Conservation (phyloP, 495 filamentous ascomycete species). For the Polyplosphaeria fusca region DNA sequence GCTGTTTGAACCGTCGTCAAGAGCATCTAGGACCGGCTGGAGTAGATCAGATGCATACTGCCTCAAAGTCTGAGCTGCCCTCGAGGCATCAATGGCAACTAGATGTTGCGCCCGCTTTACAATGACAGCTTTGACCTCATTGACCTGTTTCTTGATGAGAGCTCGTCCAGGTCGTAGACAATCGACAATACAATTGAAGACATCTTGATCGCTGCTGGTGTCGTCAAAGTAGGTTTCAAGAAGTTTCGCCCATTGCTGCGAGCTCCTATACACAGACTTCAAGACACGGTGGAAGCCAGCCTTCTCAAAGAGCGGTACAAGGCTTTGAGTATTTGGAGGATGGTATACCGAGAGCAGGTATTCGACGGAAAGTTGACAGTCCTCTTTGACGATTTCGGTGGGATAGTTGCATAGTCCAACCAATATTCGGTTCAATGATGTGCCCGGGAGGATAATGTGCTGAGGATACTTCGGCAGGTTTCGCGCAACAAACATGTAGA, state of each 20-base stretch:
- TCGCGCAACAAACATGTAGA: slow-evolving; percentile 96
- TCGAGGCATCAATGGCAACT: slow-evolving; percentile 63
- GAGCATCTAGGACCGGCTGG: slow-evolving; percentile 59
- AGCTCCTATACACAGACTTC: slow-evolving; percentile 78
- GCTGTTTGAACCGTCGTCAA: slow-evolving; percentile 58
- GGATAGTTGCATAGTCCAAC: slow-evolving; percentile 81
- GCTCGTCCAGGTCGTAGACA: slow-evolving; percentile 71
- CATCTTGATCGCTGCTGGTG: slow-evolving; percentile 61
- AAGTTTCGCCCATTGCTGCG: slow-evolving; percentile 76
- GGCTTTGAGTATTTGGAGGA: slow-evolving; percentile 69
- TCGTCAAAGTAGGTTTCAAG: slow-evolving; percentile 85
- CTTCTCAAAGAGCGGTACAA: slow-evolving; percentile 73
- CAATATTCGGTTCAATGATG: slow-evolving; percentile 76
- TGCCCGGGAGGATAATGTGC: slow-evolving; percentile 86
- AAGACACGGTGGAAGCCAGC: slow-evolving; percentile 91
- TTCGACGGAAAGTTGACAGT: slow-evolving; percentile 92
- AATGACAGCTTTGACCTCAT: slow-evolving; percentile 71
- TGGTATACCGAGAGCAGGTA: slow-evolving; percentile 92
- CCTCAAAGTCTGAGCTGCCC: slow-evolving; percentile 68
- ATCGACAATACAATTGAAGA: slow-evolving; percentile 79
- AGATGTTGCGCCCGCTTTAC: slow-evolving; percentile 65
- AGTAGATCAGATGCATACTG: slow-evolving; percentile 69
- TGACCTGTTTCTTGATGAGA: slow-evolving; percentile 68
- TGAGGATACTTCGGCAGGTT: slow-evolving; percentile 96
- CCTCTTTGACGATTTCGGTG: slow-evolving; percentile 75